Evolutionary conservation across 331 rosid species (phyloP), one percentile per base, ranked within the genome.

Genomic region (Phaseolus coccineus): DNA sequence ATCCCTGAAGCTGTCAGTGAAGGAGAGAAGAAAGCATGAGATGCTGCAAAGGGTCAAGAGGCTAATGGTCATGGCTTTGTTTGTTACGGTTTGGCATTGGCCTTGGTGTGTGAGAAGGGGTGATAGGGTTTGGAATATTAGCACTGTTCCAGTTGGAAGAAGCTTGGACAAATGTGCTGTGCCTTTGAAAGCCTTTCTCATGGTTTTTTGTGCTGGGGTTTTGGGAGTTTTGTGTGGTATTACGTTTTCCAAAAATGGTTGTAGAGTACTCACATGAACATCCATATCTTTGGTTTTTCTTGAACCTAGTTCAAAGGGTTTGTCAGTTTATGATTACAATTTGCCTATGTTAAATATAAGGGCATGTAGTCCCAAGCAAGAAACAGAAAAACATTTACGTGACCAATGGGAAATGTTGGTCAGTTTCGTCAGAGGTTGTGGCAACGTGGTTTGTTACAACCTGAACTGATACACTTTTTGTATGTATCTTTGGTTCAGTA

Each of bases 121-220:
- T 24, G 93, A 83, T 19, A 93, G 51, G 47, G 87, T 78, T 68
- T 91, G 94, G 71, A 90, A 91, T 44, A 85, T 69, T 14, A 93
- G 88, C 15, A 90, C 92, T 1, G 97, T 83, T 47, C 98, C 98
- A 2, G 93, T 93, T 16, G 98, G 95, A 4, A 91, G 89, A 39
- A 93, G 97, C 42, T 91, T 91, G 5, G 97, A 75, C 77, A 93
- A 76, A 70, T 91, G 88, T 6, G 94, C 84, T 8, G 96, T 84
- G 11, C 89, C 87, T 82, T 93, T 93, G 86, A 93, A 91, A 7
- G 93, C 78, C 78, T 91, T 93, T 77, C 94, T 84, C 8, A 91
- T 76, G 28, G 89, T 89, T 50, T 82, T 91, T 12, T 88, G 94
- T 6, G 85, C 52, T 4, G 90, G 69, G 22, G 90, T 93, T 80